Conservation (phyloP, 2,329 filamentous ascomycete species). For the Sporothrix pallida region DNA sequence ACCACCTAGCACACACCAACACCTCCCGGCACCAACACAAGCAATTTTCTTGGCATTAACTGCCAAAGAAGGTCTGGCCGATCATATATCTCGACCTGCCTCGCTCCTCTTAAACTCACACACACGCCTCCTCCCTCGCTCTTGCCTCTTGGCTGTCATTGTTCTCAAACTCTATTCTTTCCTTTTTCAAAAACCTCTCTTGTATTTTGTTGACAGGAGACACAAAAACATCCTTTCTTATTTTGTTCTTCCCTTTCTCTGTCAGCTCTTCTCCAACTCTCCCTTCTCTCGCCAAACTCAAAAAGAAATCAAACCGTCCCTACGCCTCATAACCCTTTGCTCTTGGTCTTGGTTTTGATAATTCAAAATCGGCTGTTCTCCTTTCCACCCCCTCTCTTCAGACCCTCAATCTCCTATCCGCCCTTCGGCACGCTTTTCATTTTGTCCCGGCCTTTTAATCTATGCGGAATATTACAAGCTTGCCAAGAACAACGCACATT, state of each 20-base stretch:
- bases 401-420: slow-evolving; percentile 15
- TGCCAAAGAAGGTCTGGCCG: slow-evolving; percentile 1
- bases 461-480: slow-evolving; percentile 22
- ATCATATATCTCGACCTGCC: slow-evolving; percentile 31
- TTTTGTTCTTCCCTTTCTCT: slow-evolving; percentile 1
- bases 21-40: not conserved
- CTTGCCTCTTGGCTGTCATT: slow-evolving; percentile 12
- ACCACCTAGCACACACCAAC: not conserved
- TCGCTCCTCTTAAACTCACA: slow-evolving; percentile 4
- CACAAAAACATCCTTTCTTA: slow-evolving; percentile 9
- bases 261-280: not conserved
- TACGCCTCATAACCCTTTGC: not conserved
- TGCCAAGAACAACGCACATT: slow-evolving; percentile 1
- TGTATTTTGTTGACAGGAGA: not conserved
- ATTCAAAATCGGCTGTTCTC: not conserved
- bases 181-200: not conserved
- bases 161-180: not conserved
- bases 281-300: not conserved
- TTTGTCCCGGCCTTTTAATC: slow-evolving; percentile 19
- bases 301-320: not conserved
- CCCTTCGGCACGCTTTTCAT: slow-evolving; percentile 4
- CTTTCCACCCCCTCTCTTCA: not conserved
- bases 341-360: not conserved
- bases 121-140: slow-evolving; percentile 7
- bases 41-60: slow-evolving; percentile 26